Evolutionary conservation across 306 rosid genomes (phyloP).

Genomic region (Amphicarpaea edgeworthii): DNA sequence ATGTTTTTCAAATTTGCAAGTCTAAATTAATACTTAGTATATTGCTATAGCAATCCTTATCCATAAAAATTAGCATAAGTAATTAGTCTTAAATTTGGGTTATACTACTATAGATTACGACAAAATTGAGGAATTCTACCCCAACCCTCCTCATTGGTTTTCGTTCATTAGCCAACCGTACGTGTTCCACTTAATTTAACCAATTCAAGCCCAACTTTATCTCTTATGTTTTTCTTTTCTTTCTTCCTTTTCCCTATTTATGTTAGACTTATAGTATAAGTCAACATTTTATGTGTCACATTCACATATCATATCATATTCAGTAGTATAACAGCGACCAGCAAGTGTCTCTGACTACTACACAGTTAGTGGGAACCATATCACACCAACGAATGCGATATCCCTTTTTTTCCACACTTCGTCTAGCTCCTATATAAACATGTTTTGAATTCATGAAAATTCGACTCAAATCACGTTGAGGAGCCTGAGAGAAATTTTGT

Average conservation of each 20-base stretch:
- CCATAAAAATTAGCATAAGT: background rate
- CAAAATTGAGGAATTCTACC: background rate
- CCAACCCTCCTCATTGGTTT: background rate
- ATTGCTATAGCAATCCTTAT: constrained; percentile 5
- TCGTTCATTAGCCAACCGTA: background rate
- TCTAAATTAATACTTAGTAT: too few species aligned
- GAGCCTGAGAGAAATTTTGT: background rate
- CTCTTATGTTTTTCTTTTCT: background rate
- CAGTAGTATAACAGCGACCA: background rate
- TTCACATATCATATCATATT: too few species aligned
- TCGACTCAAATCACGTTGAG: background rate
- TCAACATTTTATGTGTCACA: too few species aligned
- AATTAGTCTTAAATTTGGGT: background rate
- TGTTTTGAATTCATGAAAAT: background rate
- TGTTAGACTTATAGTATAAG: too few species aligned
- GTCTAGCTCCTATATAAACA: background rate
- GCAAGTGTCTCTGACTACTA: background rate
- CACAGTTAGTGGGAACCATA: constrained; percentile 20
- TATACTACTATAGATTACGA: background rate
- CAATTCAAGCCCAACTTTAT: background rate
- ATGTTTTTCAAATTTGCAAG: background rate
- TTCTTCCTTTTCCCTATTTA: background rate
- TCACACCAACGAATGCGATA: background rate
- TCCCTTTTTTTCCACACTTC: background rate
- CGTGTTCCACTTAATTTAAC: background rate